These are phyloP conservation scores for Cucurbita moschata DNA, from an alignment of 306 rosid genomes.

Conservation along the genomic window DNA sequence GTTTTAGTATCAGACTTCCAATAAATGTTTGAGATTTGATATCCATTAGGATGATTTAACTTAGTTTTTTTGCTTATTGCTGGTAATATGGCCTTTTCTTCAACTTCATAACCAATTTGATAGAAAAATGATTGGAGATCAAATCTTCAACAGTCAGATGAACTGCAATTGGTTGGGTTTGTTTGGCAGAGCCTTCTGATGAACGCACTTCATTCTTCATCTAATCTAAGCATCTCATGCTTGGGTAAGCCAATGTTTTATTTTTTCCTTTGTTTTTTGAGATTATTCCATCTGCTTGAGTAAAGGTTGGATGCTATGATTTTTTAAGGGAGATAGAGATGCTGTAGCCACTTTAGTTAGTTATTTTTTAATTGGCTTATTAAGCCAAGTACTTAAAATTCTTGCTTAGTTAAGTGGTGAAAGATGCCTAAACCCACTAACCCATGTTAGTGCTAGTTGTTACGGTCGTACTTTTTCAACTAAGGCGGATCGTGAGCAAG, in stretches of 20 bases:
- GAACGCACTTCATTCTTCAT: background rate
- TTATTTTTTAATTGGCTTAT: background rate
- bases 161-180: background rate
- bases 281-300: background rate
- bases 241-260: too few species aligned
- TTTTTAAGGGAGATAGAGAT: background rate
- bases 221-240: background rate
- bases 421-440: background rate
- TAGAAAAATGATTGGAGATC: constrained; percentile 4
- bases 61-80: background rate
- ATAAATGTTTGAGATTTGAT: background rate
- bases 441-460: too few species aligned
- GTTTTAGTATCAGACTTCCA: background rate
- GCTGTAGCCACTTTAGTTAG: background rate
- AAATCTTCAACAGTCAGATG: background rate
- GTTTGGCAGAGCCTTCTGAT: background rate
- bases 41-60: background rate
- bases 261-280: too few species aligned
- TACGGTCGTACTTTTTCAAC: too few species aligned
- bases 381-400: background rate
- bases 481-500: too few species aligned
- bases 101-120: background rate
- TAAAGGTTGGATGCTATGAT: background rate
- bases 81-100: background rate
- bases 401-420: too few species aligned